Conservation (phyloP, 768 basidiomycete species). For the Lentinula lateritia region DNA sequence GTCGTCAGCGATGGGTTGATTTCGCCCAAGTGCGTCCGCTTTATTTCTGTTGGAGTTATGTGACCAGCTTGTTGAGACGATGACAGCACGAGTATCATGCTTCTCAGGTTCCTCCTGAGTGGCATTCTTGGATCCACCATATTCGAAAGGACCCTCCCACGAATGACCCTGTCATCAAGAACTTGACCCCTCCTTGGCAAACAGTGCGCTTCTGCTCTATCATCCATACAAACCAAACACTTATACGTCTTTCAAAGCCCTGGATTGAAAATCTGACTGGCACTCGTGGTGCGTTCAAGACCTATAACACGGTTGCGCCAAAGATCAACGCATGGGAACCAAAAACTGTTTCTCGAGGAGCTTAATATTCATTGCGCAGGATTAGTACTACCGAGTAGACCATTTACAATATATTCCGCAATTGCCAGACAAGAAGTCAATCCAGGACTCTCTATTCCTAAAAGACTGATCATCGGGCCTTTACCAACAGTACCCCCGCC, state of each 20-base stretch:
- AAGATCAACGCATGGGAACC: slow-evolving; percentile 87
- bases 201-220: slow-evolving; percentile 46
- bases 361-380: slow-evolving; percentile 1
- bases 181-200: slow-evolving; percentile 73
- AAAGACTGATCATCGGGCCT: slow-evolving; percentile 68
- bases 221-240: background rate
- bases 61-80: background rate
- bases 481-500: slow-evolving; percentile 17
- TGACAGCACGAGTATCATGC: slow-evolving; percentile 78
- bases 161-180: slow-evolving; percentile 68
- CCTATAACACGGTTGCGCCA: slow-evolving; percentile 82
- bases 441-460: slow-evolving; percentile 93
- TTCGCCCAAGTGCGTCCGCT: slow-evolving; percentile 63
- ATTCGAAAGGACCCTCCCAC: slow-evolving; percentile 81
- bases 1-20: slow-evolving; percentile 97
- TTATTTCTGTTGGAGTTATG: background rate
- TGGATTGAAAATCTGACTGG: slow-evolving; percentile 90
- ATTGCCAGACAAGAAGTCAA: slow-evolving; percentile 84
- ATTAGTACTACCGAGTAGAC: slow-evolving; percentile 31
- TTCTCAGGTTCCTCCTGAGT: slow-evolving; percentile 92
- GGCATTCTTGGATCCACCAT: slow-evolving; percentile 94
- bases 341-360: slow-evolving; percentile 47
- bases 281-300: slow-evolving; percentile 82
- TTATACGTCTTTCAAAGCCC: slow-evolving; percentile 38
- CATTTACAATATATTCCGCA: slow-evolving; percentile 74